phyloP scores from a whole-genome alignment of 805 yeast genomes.

The Candida coleopterorum region DNA sequence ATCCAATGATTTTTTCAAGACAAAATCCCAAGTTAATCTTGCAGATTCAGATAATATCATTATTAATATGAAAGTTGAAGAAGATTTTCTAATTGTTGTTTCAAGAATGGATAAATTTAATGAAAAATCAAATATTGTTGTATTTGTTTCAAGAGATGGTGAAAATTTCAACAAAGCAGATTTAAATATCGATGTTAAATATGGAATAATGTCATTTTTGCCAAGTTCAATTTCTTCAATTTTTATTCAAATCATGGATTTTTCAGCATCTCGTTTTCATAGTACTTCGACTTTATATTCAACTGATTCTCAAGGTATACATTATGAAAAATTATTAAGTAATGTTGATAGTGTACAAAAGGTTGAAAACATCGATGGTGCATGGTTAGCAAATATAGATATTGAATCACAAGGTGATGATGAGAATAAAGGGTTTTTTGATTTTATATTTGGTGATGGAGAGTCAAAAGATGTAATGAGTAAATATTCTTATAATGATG shows the following conservation, averaged over 20 bases:
- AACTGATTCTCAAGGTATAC: slow-evolving; percentile 58
- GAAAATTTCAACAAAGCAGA: slow-evolving; percentile 33
- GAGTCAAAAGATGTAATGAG: slow-evolving; percentile 19
- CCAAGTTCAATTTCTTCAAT: slow-evolving; percentile 35
- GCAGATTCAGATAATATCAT: slow-evolving; percentile 26
- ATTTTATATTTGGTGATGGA: slow-evolving; percentile 20
- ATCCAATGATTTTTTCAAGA: slow-evolving; percentile 43
- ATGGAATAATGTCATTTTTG: slow-evolving; percentile 34
- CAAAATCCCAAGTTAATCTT: slow-evolving; percentile 23
- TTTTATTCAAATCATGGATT: slow-evolving; percentile 23
- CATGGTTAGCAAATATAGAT: slow-evolving; percentile 46
- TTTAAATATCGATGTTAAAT: slow-evolving; percentile 30
- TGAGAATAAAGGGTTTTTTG: slow-evolving; percentile 13
- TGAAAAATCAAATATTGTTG: slow-evolving; percentile 28
- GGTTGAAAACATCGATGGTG: slow-evolving; percentile 55
- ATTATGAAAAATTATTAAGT: slow-evolving; percentile 41
- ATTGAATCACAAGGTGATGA: slow-evolving; percentile 13
- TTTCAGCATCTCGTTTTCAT: slow-evolving; percentile 3
- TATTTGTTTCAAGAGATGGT: slow-evolving; percentile 47
- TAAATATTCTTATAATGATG: slow-evolving; percentile 48
- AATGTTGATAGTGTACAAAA: slow-evolving; percentile 38
- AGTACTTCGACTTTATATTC: slow-evolving; percentile 35
- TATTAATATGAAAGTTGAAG: slow-evolving; percentile 32
- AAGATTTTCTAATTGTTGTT: slow-evolving; percentile 37
- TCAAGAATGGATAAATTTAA: slow-evolving; percentile 42